A percentile compares a stretch with the other conserved stretches of the same genome.
phyloP scores from a whole-genome alignment of 208 protist genomes.

The Spongospora subterranea region DNA sequence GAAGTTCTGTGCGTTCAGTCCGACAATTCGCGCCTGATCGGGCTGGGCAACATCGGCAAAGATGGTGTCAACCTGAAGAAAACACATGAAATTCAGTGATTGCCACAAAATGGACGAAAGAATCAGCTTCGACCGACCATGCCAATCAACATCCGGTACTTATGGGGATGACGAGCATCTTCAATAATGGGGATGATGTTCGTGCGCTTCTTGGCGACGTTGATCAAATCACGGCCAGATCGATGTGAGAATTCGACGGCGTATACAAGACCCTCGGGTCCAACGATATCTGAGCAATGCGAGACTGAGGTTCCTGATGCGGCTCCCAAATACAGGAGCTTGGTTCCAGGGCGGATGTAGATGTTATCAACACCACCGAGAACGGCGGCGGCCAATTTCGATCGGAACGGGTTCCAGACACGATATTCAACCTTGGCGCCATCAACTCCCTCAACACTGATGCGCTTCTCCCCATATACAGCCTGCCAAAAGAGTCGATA shows the following conservation, averaged over 20 bases:
- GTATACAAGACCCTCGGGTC: constrained; percentile 97
- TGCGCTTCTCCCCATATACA: constrained; percentile 99
- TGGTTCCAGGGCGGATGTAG: constrained; percentile 96
- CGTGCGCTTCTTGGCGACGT: constrained; percentile 98
- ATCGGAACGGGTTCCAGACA: constrained; percentile 99
- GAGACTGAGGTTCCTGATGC: constrained; percentile 99
- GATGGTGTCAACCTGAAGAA: constrained; percentile 89
- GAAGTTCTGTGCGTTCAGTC: constrained; percentile 97
- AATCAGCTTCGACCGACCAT: constrained; percentile 95
- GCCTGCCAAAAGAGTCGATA: constrained; percentile 73
- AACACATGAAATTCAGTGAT: background rate
- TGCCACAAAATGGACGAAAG: background rate
- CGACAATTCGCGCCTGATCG: constrained; percentile 99
- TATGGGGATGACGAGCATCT: constrained; percentile 99
- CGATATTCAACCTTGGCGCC: constrained; percentile 96
- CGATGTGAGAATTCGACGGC: constrained; percentile 99
- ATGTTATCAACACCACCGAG: constrained; percentile 97
- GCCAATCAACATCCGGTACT: constrained; percentile 97
- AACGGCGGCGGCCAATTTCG: constrained; percentile 98
- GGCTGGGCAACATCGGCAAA: constrained; percentile 99
- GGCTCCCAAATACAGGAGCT: constrained; percentile 99
- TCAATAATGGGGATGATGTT: constrained; percentile 99
- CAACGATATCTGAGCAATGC: constrained; percentile 99
- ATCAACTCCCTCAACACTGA: constrained; percentile 83
- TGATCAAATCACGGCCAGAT: constrained; percentile 98